phyloP scores from a whole-genome alignment of 2,329 filamentous ascomycete species.

The Exophiala sp. region DNA sequence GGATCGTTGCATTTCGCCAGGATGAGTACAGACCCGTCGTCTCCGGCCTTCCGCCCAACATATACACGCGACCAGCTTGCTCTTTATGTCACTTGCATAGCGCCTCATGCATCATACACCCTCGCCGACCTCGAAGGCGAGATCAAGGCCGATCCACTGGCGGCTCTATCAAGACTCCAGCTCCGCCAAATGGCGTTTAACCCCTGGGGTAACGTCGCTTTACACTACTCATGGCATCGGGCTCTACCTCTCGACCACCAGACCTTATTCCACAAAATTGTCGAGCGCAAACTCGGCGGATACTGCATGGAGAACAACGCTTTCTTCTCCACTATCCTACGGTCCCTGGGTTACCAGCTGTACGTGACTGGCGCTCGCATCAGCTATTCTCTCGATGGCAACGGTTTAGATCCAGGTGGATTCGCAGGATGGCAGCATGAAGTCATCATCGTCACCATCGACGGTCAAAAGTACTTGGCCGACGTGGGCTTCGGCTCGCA shows the following conservation, averaged over 20 bases:
- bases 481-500: conserved; percentile 27
- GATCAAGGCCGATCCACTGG: conserved; percentile 33
- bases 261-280: conserved; percentile 53
- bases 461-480: conserved; percentile 41
- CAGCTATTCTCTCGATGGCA: conserved; percentile 35
- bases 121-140: conserved; percentile 31
- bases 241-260: conserved; percentile 49
- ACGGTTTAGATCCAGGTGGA: conserved; percentile 32
- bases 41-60: conserved; percentile 25
- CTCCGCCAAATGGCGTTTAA: conserved; percentile 46
- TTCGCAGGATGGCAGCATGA: conserved; percentile 57
- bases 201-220: conserved; percentile 56
- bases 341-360: conserved; percentile 50
- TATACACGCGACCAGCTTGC: conserved; percentile 38
- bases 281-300: conserved; percentile 50
- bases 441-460: conserved; percentile 58
- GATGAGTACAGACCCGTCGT: conserved; percentile 7
- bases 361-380: conserved; percentile 56
- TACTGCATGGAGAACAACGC: conserved; percentile 62
- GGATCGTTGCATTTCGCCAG: not conserved
- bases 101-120: conserved; percentile 18
- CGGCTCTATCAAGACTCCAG: conserved; percentile 36
- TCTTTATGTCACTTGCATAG: conserved; percentile 36
- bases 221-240: conserved; percentile 54
- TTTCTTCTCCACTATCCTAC: conserved; percentile 51